These are phyloP conservation scores for Solanum paucissectum DNA, from an alignment of 257 asterid genomes.

Conservation along the genomic window DNA sequence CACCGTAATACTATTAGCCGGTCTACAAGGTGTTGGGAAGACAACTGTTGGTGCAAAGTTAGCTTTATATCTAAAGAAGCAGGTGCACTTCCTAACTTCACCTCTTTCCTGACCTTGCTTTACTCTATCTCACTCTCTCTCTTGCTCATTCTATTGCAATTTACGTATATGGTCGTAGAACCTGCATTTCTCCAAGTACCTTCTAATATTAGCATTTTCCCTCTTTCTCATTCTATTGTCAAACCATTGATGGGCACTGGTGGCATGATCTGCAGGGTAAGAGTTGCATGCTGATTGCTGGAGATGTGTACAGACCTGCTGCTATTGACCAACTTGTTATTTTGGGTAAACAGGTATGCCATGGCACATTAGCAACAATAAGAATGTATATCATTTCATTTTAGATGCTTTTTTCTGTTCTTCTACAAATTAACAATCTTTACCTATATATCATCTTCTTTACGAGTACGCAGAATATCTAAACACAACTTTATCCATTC, in stretches of 20 bases:
- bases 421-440: background rate
- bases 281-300: slow-evolving; percentile 96
- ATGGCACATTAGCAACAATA: background rate
- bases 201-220: background rate
- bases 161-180: background rate
- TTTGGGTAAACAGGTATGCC: slow-evolving; percentile 50
- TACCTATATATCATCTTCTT: background rate
- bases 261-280: slow-evolving; percentile 54
- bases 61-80: slow-evolving; percentile 88
- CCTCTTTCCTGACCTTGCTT: background rate
- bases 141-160: background rate
- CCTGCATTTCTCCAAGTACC: background rate
- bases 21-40: slow-evolving; percentile 99
- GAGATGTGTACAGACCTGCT: slow-evolving; percentile 97
- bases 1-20: slow-evolving; percentile 84
- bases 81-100: slow-evolving; percentile 35
- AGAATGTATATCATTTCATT: background rate
- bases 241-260: slow-evolving; percentile 2
- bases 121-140: background rate
- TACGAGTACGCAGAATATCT: background rate
- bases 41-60: slow-evolving; percentile 96
- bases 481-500: background rate
- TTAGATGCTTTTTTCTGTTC: background rate
- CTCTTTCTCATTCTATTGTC: background rate
- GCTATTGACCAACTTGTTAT: slow-evolving; percentile 94